Base-by-base conservation (phyloP, 768 basidiomycete species). In the Lactarius sp. region DNA sequence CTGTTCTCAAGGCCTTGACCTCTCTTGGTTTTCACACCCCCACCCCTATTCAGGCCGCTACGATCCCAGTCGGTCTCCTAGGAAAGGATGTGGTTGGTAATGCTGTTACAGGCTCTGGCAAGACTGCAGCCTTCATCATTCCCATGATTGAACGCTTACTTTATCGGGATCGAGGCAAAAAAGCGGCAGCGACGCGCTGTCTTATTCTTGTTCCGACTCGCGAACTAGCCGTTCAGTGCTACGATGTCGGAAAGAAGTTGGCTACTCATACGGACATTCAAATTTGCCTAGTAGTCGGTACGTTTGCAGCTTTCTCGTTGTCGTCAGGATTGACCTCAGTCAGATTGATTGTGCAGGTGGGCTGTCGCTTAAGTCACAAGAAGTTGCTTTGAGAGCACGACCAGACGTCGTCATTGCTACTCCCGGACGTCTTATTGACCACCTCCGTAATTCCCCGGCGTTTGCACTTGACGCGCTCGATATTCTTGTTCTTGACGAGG, bases 361-460 rank as follows among this genome's bases (percentile, higher is more conserved):
- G 22, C 78, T 99, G 22, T 97, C 95, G 3, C 73, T 98, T 22
- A 96, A 97, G 73, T 83, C 91, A 10, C 97, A 99, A 75, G 96
- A 98, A 74, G 81, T 81, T 18, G 82, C 85, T 50, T 79, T 99
- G 57, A 87, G 94, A 60, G 83, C 87, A 46, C 83, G 93, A 3
- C 97, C 97, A 53, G 97, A 99, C 73, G 81, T 98, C 54, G 81
- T 98, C 58, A 93, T 99, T 70, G 97, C 95, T 22, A 98, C 97
- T 1, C 97, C 97, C 2, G 75, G 75, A 41, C 92, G 97, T 70
- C 81, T 99, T 36, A 98, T 99, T 71, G 97, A 99, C 75, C 97
- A 98, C 73, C 84, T 98, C 55, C 92, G 87, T 71, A 98, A 98
- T 72, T 95, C 97, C 1, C 92, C 90, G 9, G 85, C 90, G 12